phyloP scores from a whole-genome alignment of 495 filamentous ascomycete genomes.

The Cryomyces antarcticus region DNA sequence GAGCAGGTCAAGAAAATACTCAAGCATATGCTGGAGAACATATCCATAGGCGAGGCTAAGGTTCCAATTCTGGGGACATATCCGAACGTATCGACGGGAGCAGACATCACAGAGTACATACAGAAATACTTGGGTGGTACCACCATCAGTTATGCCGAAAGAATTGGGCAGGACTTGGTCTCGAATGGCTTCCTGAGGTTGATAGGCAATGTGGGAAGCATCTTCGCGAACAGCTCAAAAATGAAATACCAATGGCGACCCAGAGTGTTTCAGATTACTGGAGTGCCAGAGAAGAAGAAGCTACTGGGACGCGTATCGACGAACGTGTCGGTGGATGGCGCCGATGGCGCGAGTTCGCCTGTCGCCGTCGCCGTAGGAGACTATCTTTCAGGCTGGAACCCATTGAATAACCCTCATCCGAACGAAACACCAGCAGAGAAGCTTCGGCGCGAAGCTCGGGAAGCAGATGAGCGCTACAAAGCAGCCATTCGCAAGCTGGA shows the following conservation, averaged over 20 bases:
- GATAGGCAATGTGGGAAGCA: conserved; percentile 83
- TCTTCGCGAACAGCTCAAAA: conserved; percentile 90
- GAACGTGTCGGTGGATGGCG: conserved; percentile 21
- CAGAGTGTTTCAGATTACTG: conserved; percentile 71
- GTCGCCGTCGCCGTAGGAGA: conserved; percentile 61
- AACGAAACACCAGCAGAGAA: conserved; percentile 80
- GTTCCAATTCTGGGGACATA: conserved; percentile 92
- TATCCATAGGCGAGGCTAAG: conserved; percentile 76
- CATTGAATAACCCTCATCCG: conserved; percentile 67
- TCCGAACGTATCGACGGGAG: conserved; percentile 70
- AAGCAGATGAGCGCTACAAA: conserved; percentile 91
- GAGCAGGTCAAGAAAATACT: conserved; percentile 83
- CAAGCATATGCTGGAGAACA: conserved; percentile 63
- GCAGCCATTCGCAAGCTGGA: conserved; percentile 65
- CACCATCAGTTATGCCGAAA: conserved; percentile 73
- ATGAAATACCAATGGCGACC: conserved; percentile 95
- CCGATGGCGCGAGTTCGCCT: conserved; percentile 44
- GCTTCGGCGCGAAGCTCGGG: conserved; percentile 69
- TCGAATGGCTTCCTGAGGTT: conserved; percentile 69
- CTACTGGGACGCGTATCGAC: conserved; percentile 46
- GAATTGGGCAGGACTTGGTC: conserved; percentile 84
- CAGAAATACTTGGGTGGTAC: conserved; percentile 70
- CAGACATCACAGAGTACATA: conserved; percentile 87
- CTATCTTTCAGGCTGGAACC: conserved; percentile 79
- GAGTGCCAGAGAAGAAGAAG: conserved; percentile 72